Base-by-base conservation (phyloP, 768 basidiomycete genomes). In the Tulasnella sp. region DNA sequence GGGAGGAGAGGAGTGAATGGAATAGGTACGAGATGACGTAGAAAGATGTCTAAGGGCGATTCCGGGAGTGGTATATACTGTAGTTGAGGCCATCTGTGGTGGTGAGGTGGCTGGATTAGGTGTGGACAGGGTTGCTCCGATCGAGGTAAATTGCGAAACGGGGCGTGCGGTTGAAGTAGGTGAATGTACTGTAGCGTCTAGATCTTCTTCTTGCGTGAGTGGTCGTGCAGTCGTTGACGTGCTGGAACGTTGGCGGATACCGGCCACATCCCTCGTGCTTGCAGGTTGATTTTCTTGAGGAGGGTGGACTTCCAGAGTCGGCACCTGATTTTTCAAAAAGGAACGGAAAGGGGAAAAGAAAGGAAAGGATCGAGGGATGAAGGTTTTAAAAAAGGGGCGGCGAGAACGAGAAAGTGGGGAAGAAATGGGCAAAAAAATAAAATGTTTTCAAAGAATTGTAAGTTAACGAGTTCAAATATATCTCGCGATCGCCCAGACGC, bases 381-480 rank as follows among this genome's bases (percentile, higher is more conserved):
- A 38, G 12, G 52, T 48, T 74, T 48, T 4, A 42, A 40, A 42
- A 48, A 74, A 10, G 39, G 38, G 73, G 3, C 27, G 38, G 10
- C 72, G 73, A 42, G 73, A 42, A 74, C 27, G 39, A 48, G 73
- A 74, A 48, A 74, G 38, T 74, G 73, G 73, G 73, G 36, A 36
- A n/a, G n/a, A n/a, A 36, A 42, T 7, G 7, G 2, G 39, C 39
- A 3, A 21, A 76, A n/a, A 52, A 58, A 76, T 48, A 21, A 58
- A 76, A 76, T 39, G 62, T 68, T 68, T 58, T 68, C 21, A 76
- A 76, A 76, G 27, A 44, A 31, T 27, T 46, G 52, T 40, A 76
- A 46, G 44, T 48, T 39, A 76, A 42, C 75, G 77, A 78, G 77
- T 46, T 79, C 71, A 79, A 56, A 79, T 73, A 40, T 46, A 72